These are phyloP conservation scores for Backusella mclennaniae DNA, from an alignment of 192 early-diverging fungal species.

Conservation along the genomic window DNA sequence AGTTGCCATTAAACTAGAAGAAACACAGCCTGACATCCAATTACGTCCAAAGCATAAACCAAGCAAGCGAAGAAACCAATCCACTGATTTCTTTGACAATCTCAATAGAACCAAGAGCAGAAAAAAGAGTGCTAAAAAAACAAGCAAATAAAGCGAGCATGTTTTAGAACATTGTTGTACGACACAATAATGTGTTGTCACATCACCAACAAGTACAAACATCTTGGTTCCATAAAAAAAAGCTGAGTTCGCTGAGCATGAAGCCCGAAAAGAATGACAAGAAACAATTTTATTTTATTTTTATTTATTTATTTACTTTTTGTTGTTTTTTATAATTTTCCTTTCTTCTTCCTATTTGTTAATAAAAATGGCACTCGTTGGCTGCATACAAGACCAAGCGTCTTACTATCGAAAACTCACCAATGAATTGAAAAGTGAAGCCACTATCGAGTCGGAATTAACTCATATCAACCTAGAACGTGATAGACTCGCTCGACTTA, in stretches of 20 bases:
- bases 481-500: background rate
- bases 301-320: background rate
- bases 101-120: background rate
- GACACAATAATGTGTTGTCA: background rate
- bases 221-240: background rate
- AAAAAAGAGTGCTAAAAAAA: background rate
- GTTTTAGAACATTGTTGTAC: background rate
- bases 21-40: background rate
- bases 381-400: constrained; percentile 13
- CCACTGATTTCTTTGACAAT: background rate
- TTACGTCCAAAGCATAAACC: background rate
- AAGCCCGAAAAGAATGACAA: background rate
- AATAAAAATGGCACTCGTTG: background rate
- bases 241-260: constrained; percentile 1
- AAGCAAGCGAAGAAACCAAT: background rate
- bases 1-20: too few relatives aligned
- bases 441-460: background rate
- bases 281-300: background rate
- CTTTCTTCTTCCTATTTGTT: background rate
- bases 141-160: background rate
- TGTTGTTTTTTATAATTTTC: background rate
- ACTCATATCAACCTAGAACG: background rate
- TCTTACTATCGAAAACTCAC: constrained; percentile 9
- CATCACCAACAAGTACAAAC: too few relatives aligned
- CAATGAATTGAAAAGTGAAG: background rate